Evolutionary conservation across 768 basidiomycete genomes (phyloP).

Genomic region (Pleurotus pulmonarius): DNA sequence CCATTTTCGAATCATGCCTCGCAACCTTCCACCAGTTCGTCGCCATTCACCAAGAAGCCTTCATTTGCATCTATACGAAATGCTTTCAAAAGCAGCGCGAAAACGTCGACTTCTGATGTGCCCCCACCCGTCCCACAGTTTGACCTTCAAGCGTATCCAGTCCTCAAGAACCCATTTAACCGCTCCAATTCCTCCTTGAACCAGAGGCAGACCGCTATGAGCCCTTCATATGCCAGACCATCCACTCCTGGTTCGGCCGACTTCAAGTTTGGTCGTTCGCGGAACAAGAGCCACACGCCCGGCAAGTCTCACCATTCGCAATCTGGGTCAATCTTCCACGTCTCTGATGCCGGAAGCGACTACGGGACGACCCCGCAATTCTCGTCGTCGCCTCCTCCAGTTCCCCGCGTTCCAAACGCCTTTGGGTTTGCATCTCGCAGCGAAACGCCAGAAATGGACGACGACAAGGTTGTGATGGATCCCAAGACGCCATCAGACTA

Average conservation of each 20-base stretch:
- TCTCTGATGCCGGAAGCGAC: constrained; percentile 72
- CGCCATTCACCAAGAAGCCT: constrained; percentile 67
- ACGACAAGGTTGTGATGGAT: constrained; percentile 65
- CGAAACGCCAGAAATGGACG: constrained; percentile 61
- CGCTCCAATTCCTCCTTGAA: constrained; percentile 75
- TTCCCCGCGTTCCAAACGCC: constrained; percentile 70
- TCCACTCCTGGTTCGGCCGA: constrained; percentile 57
- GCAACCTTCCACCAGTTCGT: constrained; percentile 60
- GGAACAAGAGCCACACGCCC: constrained; percentile 1
- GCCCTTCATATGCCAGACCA: constrained; percentile 54
- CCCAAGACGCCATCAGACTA: constrained; percentile 86
- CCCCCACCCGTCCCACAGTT: constrained; percentile 74
- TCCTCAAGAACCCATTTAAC: constrained; percentile 78
- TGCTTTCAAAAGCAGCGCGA: constrained; percentile 57
- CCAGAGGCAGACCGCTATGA: constrained; percentile 43
- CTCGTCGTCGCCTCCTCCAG: constrained; percentile 69
- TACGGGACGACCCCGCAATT: constrained; percentile 43
- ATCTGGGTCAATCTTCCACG: constrained; percentile 68
- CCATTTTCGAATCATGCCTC: constrained; percentile 68
- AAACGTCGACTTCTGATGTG: constrained; percentile 51
- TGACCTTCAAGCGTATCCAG: constrained; percentile 66
- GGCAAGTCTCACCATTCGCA: constrained; percentile 78
- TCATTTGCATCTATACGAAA: constrained; percentile 87
- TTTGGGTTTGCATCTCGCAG: constrained; percentile 43
- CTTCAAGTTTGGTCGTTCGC: constrained; percentile 23